These are phyloP conservation scores for Coelastrella sp. DNA, from an alignment of 139 green algal species.

Conservation along the genomic window DNA sequence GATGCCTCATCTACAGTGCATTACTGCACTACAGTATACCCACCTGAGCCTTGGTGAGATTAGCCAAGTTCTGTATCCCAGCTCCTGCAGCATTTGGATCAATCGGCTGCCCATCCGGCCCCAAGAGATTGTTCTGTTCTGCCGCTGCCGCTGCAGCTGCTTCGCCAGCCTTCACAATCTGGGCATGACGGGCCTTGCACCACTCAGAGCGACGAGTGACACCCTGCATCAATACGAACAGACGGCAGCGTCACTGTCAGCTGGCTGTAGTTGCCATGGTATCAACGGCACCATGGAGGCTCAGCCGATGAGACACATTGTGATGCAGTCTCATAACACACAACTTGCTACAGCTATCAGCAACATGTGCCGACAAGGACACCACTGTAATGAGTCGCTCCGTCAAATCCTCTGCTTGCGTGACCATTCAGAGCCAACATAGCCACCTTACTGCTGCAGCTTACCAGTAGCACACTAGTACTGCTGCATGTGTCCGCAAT, in stretches of 20 bases:
- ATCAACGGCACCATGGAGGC: too few relatives aligned
- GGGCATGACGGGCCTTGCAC: slow-evolving; percentile 37
- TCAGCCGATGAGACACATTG: too few relatives aligned
- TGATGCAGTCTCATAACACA: too few relatives aligned
- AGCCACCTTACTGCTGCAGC: neutral
- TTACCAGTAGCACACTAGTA: slow-evolving; percentile 29
- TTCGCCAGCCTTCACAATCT: slow-evolving; percentile 39
- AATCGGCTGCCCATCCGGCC: slow-evolving; percentile 5
- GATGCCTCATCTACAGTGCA: too few relatives aligned
- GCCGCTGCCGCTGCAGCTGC: neutral
- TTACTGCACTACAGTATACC: neutral
- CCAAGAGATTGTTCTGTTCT: neutral
- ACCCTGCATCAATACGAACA: slow-evolving; percentile 11
- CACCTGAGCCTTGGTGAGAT: slow-evolving; percentile 41
- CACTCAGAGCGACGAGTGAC: slow-evolving; percentile 44
- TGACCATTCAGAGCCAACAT: neutral
- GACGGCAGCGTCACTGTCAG: neutral
- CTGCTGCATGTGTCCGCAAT: slow-evolving; percentile 46
- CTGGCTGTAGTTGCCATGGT: neutral
- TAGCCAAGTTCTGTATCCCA: slow-evolving; percentile 9
- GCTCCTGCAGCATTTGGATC: slow-evolving; percentile 1
- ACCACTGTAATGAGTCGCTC: too few relatives aligned
- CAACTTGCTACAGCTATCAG: too few relatives aligned
- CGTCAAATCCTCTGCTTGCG: too few relatives aligned
- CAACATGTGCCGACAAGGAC: too few relatives aligned